phyloP scores from a whole-genome alignment of 2,329 filamentous ascomycete genomes.

The Nigrospora sphaerica region DNA sequence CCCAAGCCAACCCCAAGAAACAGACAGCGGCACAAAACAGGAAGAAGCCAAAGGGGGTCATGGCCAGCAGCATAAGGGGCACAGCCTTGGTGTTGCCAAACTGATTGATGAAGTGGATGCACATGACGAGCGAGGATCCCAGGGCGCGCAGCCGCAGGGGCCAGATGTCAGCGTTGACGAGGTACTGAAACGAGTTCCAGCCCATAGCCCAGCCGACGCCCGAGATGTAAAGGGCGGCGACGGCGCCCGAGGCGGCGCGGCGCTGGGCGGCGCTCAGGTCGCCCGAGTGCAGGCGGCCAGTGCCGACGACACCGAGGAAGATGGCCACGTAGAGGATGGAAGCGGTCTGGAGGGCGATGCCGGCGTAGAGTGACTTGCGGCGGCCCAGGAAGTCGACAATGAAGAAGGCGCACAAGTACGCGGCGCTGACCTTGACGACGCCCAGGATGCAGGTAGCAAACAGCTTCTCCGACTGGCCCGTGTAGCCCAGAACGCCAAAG shows the following conservation, averaged over 20 bases:
- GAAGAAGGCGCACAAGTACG: conserved; percentile 48
- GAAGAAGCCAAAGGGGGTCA: conserved; percentile 19
- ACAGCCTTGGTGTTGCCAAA: conserved; percentile 50
- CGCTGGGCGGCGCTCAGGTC: conserved; percentile 17
- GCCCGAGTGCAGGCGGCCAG: conserved; percentile 35
- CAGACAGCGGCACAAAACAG: conserved; percentile 61
- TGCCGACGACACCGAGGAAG: conserved; percentile 34
- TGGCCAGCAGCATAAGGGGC: conserved; percentile 43
- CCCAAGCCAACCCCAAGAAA: conserved; percentile 60
- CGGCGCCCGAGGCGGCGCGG: conserved; percentile 38
- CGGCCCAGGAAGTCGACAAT: conserved; percentile 52
- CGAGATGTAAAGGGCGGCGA: conserved; percentile 40
- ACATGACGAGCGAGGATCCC: conserved; percentile 41
- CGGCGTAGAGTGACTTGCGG: conserved; percentile 33
- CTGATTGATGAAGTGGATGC: conserved; percentile 48
- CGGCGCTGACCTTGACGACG: conserved; percentile 45
- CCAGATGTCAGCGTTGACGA: conserved; percentile 47
- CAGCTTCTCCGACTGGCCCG: conserved; percentile 44
- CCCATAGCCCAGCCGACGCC: conserved; percentile 38
- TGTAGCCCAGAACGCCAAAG: conserved; percentile 46
- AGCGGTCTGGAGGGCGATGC: conserved; percentile 28
- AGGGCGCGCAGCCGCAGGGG: conserved; percentile 7
- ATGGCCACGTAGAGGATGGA: conserved; percentile 30
- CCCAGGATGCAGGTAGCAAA: conserved; percentile 52
- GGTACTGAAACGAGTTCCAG: conserved; percentile 48